Percentiles rank a stretch among this genome's conserved stretches.
phyloP scores from a whole-genome alignment of 176 grass and related monocot species.

The Pontederia paniculata region DNA sequence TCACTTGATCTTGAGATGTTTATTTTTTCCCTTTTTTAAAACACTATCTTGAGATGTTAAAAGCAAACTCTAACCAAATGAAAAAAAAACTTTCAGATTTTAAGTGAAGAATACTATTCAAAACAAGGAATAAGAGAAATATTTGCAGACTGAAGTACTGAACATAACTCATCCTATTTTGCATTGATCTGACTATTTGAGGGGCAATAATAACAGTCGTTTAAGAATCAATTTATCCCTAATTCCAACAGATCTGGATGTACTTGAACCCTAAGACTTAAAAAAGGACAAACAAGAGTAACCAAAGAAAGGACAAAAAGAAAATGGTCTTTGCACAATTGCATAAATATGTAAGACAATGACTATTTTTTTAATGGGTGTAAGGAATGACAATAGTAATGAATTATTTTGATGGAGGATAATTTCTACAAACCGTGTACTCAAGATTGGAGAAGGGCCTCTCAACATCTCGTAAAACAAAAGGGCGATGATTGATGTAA shows the following conservation, averaged over 20 bases:
- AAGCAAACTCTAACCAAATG: background rate
- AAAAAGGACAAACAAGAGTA: background rate
- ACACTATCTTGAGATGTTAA: too few species aligned
- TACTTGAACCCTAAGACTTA: too few species aligned
- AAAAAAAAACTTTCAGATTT: slow-evolving; percentile 9
- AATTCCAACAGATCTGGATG: too few species aligned
- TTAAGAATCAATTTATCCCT: too few species aligned
- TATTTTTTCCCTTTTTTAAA: background rate
- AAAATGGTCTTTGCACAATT: too few species aligned
- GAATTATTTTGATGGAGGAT: slow-evolving; percentile 5
- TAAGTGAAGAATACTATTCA: background rate
- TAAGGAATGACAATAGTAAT: slow-evolving; percentile 6
- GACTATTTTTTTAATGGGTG: background rate
- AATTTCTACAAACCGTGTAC: slow-evolving; percentile 58
- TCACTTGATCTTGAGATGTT: background rate
- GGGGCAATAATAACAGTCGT: too few species aligned
- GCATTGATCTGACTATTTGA: too few species aligned
- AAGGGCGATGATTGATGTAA: slow-evolving; percentile 81
- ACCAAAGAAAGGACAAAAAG: too few species aligned
- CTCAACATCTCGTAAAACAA: slow-evolving; percentile 92
- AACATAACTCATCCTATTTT: too few species aligned
- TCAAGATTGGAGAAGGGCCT: slow-evolving; percentile 99
- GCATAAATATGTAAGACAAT: too few species aligned
- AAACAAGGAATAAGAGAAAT: too few species aligned
- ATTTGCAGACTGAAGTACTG: too few species aligned